Evolutionary conservation across 2,329 filamentous ascomycete species (phyloP), one percentile per base, ranked within the genome.

Genomic region (Trichoderma citrinoviride): DNA sequence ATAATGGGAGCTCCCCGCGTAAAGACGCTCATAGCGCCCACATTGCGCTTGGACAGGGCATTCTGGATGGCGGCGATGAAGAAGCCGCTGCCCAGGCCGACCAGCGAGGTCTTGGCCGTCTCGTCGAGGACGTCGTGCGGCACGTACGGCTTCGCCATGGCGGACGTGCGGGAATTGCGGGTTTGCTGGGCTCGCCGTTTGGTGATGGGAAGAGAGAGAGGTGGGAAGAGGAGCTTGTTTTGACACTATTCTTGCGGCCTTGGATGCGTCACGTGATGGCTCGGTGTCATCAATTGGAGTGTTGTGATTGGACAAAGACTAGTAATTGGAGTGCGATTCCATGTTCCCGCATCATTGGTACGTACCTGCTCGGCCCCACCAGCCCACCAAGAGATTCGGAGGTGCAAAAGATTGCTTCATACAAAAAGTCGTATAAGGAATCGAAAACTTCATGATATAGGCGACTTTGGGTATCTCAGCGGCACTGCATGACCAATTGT

Each of bases 41-140:
- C 82, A 77, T 97, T 97, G 76, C 87, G 84, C 81, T 88, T 93
- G 63, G 89, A 84, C 71, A 97, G 85, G 66, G 93, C 92, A 82
- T 96, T 98, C 81, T 93, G 91, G 70, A 96, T 84, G 63, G 90
- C 89, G 57, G 92, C 90, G 67, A 90, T 76, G 77, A 92, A 84
- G 74, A 90, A 80, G 72, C 93, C 93, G 66, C 85, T 85, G 66
- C 81, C 80, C 73, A 87, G 87, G 67, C 89, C 88, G 71, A 92
- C 78, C 68, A 88, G 73, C 46, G 84, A 85, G 67, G 87, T 86
- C 75, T 86, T 87, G 74, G 89, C 79, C 57, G 89, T 85, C 68
- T 84, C 83, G 69, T 84, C 83, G 71, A 96, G 78, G 70, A 92
- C 88, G 83, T 96, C 91, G 77, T 88, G 86, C 55, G 90, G 87